Evolutionary conservation across 1,284 basidiomycete species (phyloP).

Genomic region (Leccinum olivaceoglutinosum): DNA sequence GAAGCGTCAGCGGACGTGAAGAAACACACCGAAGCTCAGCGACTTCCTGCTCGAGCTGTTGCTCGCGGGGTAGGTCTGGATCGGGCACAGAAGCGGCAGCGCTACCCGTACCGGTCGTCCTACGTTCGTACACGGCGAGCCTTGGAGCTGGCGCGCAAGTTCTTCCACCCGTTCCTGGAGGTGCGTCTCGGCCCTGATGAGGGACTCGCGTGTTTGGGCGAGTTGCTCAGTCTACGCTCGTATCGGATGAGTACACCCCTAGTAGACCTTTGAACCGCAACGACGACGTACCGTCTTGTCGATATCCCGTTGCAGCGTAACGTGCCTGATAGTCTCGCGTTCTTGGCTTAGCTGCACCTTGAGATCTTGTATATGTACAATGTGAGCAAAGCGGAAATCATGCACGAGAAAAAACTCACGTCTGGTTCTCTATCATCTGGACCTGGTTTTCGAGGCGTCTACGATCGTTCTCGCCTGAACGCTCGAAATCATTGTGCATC

Average conservation of each 20-base stretch:
- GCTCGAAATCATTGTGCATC: no score
- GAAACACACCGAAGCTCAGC: slow-evolving; percentile 69
- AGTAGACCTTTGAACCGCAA: not conserved
- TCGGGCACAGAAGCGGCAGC: slow-evolving; percentile 31
- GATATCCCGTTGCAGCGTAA: slow-evolving; percentile 74
- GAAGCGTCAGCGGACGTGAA: not conserved
- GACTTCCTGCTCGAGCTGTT: slow-evolving; percentile 80
- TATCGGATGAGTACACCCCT: slow-evolving; percentile 9
- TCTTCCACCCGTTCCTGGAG: slow-evolving; percentile 75
- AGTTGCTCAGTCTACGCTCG: slow-evolving; percentile 53
- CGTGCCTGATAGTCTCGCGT: slow-evolving; percentile 69
- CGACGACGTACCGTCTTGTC: slow-evolving; percentile 62
- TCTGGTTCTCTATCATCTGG: slow-evolving; percentile 72
- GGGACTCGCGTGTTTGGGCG: slow-evolving; percentile 65
- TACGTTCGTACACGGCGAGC: slow-evolving; percentile 81
- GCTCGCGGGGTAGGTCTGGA: slow-evolving; percentile 57
- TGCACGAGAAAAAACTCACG: slow-evolving; percentile 38
- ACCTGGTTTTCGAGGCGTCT: slow-evolving; percentile 77
- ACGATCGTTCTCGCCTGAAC: slow-evolving; percentile 65
- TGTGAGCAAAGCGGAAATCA: slow-evolving; percentile 1
- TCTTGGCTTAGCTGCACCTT: slow-evolving; percentile 70
- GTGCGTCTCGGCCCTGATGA: slow-evolving; percentile 77
- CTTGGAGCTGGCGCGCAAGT: slow-evolving; percentile 64
- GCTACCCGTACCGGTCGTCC: slow-evolving; percentile 34
- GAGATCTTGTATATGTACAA: slow-evolving; percentile 59